Base-by-base conservation (phyloP, 441 rosid species). In the Erysimum cheiri region DNA sequence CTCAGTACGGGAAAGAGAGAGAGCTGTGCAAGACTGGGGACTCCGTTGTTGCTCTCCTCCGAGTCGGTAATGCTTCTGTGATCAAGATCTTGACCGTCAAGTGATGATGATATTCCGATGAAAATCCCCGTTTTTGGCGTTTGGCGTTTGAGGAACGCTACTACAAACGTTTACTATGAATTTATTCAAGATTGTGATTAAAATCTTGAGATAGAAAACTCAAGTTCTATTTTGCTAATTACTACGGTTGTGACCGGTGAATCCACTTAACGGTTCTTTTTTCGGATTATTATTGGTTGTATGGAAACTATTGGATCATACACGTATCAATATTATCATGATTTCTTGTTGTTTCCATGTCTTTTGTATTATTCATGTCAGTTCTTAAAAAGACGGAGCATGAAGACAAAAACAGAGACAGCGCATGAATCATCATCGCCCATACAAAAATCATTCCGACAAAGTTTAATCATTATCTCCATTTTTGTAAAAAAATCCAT, bases 21-120 rank as follows among this genome's bases (percentile, higher is more conserved):
- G 88, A 86, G 39, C 78, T 94, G 22, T 92, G 99, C 80, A 83
- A 84, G 78, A 78, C 50, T 5, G 96, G 98, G 13, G 99, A 94
- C 68, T 88, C 97, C 1, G 88, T 86, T 29, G 97, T 92, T 72
- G 98, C 89, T 63, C 82, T 92, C 75, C 98, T 88, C 77, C 89
- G 99, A 0, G 72, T 92, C 15, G 99, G 90, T 75, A 79, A 87
- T 64, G 92, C 97, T 44, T 90, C 98, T 1, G 81, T 92, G 3
- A 92, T 94, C 88, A 94, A 94, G 88, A 92, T 94, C 82, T 78
- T 89, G 81, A 87, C 85, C 3, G 94, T 84, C 35, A 90, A 90
- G 80, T 92, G 84, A 85, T 63, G 77, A 63, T 37, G n/a, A n/a
- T n/a, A n/a, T n/a, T n/a, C n/a, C n/a, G n/a, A n/a, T n/a, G n/a